These are phyloP conservation scores for Fusarium penzigii DNA, from an alignment of 2,329 filamentous ascomycete species.

Conservation along the genomic window DNA sequence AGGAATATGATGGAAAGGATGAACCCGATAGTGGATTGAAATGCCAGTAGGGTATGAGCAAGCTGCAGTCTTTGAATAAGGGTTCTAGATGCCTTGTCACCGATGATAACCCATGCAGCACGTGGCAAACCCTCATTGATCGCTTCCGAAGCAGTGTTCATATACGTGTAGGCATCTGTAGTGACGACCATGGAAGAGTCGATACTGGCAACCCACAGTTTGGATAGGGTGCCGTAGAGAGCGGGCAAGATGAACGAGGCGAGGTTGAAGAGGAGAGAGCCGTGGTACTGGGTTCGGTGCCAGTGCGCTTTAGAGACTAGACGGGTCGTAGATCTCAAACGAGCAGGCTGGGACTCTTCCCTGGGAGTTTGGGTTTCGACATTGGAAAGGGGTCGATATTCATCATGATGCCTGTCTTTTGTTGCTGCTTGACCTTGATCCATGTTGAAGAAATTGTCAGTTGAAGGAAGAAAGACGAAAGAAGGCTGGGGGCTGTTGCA, in stretches of 20 bases:
- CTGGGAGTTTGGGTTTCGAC: too few species aligned
- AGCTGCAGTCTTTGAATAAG: slow-evolving; percentile 55
- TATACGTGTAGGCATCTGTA: slow-evolving; percentile 63
- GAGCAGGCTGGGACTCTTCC: too few species aligned
- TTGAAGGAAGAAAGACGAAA: too few species aligned
- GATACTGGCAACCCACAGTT: slow-evolving; percentile 71
- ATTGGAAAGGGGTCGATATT: too few species aligned
- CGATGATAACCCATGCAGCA: slow-evolving; percentile 68
- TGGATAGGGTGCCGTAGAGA: slow-evolving; percentile 66
- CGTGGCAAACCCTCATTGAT: slow-evolving; percentile 73
- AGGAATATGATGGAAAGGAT: slow-evolving; percentile 62
- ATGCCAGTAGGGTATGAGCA: slow-evolving; percentile 62
- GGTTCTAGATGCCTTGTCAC: slow-evolving; percentile 58
- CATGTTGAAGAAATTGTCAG: too few species aligned
- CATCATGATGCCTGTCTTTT: too few species aligned
- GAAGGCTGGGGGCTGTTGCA: too few species aligned
- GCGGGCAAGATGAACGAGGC: slow-evolving; percentile 65
- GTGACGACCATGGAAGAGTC: slow-evolving; percentile 50
- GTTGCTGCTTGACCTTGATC: too few species aligned
- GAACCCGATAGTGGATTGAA: slow-evolving; percentile 59
- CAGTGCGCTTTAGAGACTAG: too few species aligned
- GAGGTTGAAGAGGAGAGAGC: slow-evolving; percentile 63
- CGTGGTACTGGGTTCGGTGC: slow-evolving; percentile 44
- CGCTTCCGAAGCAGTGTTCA: slow-evolving; percentile 65
- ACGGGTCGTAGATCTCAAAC: too few species aligned